Evolutionary conservation across 345 rosid species (phyloP), one percentile per base, ranked within the genome.

Genomic region (Syzygium oleosum): DNA sequence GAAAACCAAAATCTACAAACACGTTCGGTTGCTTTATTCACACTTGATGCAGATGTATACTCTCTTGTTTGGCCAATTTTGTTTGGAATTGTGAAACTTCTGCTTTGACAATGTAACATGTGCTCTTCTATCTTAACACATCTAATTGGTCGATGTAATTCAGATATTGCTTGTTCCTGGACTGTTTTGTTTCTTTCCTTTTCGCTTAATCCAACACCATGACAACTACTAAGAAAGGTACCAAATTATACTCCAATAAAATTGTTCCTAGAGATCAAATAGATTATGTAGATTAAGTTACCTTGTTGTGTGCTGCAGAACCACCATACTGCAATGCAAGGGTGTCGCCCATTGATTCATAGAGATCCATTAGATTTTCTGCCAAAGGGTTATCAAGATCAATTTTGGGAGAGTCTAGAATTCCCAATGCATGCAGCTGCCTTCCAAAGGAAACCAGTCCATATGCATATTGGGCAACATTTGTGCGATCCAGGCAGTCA

Each of bases 251-350:
- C 38, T 16, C 29, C 31, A 13, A 84, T n/a, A 52, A 3, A 21
- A 84, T 84, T 84, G 52, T 84, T 52, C 52, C 53, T 49, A 49
- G 43, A 51, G 52, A 46, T 23, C 52, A 34, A 78, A 87, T 38
- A 54, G 41, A 2, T 63, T 10, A 34, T 53, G 23, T 29, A 2
- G 10, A 61, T 55, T 29, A 51, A 29, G 27, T 43, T 91, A 96
- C 99, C 98, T 98, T 98, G 93, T 95, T 98, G 89, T 98, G 99
- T 46, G 99, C 99, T 25, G 99, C 96, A 29, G 99, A 98, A 61
- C 99, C 99, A 85, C 99, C 99, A 91, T 98, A 98, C 88, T 98
- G 99, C 73, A 94, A 90, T 5, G 99, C 99, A 89, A 97, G 99
- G 22, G 95, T 96, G 92, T 98, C 99, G 4, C 99, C 99, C 99